These are phyloP conservation scores for Monosporascus sp. DNA, from an alignment of 2,329 filamentous ascomycete genomes.

Conservation along the genomic window DNA sequence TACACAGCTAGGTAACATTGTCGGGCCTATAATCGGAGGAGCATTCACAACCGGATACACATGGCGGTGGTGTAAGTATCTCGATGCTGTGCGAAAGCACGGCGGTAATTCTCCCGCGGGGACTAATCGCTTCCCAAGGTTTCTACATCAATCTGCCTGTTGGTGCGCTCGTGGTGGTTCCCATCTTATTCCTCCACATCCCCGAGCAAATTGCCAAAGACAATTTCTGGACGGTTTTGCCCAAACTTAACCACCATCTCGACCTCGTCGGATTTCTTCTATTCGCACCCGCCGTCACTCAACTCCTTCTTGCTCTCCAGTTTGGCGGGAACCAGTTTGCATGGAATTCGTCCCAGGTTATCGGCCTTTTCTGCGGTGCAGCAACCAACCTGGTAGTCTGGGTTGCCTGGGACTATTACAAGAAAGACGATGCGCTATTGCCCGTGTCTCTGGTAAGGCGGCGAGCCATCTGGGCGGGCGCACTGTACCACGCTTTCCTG, in stretches of 20 bases:
- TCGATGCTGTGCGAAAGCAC: too few relatives aligned
- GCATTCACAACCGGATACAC: slow-evolving; percentile 27
- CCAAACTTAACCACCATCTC: slow-evolving; percentile 6
- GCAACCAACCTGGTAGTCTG: slow-evolving; percentile 15
- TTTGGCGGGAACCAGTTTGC: slow-evolving; percentile 25
- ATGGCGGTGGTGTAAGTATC: slow-evolving; percentile 26
- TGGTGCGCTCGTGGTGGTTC: slow-evolving; percentile 24
- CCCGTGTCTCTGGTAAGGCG: slow-evolving; percentile 12
- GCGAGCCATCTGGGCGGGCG: neutral
- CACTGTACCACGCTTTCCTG: neutral
- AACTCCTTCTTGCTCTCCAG: slow-evolving; percentile 29
- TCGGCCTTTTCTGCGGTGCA: slow-evolving; percentile 18
- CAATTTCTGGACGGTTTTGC: neutral
- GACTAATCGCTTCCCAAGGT: slow-evolving; percentile 4
- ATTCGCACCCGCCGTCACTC: slow-evolving; percentile 26
- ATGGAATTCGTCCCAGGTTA: slow-evolving; percentile 19
- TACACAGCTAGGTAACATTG: slow-evolving; percentile 11
- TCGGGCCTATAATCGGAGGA: slow-evolving; percentile 27
- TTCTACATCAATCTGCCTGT: slow-evolving; percentile 36
- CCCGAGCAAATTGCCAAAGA: slow-evolving; percentile 14
- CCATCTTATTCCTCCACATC: slow-evolving; percentile 30
- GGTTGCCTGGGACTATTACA: slow-evolving; percentile 15
- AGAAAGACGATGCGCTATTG: slow-evolving; percentile 22
- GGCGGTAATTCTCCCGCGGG: neutral
- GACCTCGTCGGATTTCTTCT: slow-evolving; percentile 15